phyloP scores from a whole-genome alignment of 805 yeast species.

The Phaffomyces opuntiae region DNA sequence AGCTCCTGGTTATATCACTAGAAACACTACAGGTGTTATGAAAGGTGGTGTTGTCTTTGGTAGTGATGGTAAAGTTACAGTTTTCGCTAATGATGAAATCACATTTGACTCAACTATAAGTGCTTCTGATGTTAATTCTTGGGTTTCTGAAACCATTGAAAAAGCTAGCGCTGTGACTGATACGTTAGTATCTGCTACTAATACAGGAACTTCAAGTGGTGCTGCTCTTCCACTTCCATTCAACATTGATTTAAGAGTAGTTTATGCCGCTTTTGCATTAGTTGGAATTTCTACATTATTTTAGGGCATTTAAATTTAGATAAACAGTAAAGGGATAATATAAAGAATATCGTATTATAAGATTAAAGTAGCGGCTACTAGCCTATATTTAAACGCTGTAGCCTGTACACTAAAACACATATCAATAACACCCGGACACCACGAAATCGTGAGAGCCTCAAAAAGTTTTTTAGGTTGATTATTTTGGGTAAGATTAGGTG shows the following conservation, averaged over 20 bases:
- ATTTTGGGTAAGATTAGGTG: too few relatives aligned
- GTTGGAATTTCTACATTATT: conserved; percentile 13
- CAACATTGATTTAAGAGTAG: conserved; percentile 14
- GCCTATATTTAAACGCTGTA: too few relatives aligned
- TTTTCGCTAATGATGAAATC: conserved; percentile 51
- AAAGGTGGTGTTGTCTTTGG: conserved; percentile 69
- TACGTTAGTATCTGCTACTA: conserved; percentile 28
- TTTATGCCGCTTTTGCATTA: conserved; percentile 18
- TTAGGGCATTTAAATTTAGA: background rate
- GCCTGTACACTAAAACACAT: too few relatives aligned
- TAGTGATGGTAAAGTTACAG: conserved; percentile 50
- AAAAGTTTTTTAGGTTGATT: too few relatives aligned
- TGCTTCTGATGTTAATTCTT: conserved; percentile 10
- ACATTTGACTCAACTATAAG: conserved; percentile 40
- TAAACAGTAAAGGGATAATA: background rate
- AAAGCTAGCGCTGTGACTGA: conserved; percentile 25
- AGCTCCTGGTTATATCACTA: conserved; percentile 46
- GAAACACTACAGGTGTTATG: conserved; percentile 48
- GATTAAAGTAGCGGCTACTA: too few relatives aligned
- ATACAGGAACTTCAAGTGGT: conserved; percentile 23
- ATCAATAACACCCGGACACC: too few relatives aligned
- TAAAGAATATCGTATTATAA: too few relatives aligned
- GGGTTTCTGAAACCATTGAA: conserved; percentile 34
- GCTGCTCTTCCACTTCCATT: conserved; percentile 8
- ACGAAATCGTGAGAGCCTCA: too few relatives aligned